Conservation (phyloP, 352 stramenopile species). For the Pelagophyceae sp. region DNA sequence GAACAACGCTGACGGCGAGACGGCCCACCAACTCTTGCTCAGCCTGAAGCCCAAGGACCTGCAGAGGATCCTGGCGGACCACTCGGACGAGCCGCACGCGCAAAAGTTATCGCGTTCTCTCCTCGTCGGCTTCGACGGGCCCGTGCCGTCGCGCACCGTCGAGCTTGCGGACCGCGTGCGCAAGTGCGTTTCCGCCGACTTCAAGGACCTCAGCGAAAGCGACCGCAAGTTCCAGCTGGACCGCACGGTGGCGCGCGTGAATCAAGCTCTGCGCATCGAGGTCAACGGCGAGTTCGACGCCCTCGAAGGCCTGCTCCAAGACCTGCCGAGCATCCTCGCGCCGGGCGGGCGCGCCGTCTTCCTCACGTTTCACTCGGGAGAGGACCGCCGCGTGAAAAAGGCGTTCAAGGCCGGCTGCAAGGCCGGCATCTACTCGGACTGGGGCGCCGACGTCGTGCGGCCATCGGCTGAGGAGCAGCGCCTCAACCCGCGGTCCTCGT, state of each 20-base stretch:
- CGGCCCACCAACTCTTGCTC: conserved; percentile 17
- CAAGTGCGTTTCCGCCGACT: neutral
- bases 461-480: conserved; percentile 17
- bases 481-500: conserved; percentile 20
- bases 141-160: conserved; percentile 21
- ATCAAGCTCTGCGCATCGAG: conserved; percentile 30
- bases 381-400: conserved; percentile 31
- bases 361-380: conserved; percentile 30
- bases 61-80: conserved; percentile 22
- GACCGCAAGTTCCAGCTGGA: conserved; percentile 19
- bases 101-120: conserved; percentile 15
- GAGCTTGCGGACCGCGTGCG: conserved; percentile 23
- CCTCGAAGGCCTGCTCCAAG: conserved; percentile 23
- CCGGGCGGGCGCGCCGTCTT: conserved; percentile 28
- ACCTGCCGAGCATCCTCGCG: conserved; percentile 21
- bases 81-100: conserved; percentile 23
- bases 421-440: conserved; percentile 22
- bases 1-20: conserved; percentile 13
- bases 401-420: conserved; percentile 28
- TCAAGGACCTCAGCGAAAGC: conserved; percentile 17
- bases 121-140: neutral
- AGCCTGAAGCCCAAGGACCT: conserved; percentile 14
- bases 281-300: conserved; percentile 30
- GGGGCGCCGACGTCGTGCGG: conserved; percentile 15
- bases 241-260: conserved; percentile 24